Evolutionary conservation across 73 alveolate species (phyloP).

Genomic region (Paramecium bursaria): DNA sequence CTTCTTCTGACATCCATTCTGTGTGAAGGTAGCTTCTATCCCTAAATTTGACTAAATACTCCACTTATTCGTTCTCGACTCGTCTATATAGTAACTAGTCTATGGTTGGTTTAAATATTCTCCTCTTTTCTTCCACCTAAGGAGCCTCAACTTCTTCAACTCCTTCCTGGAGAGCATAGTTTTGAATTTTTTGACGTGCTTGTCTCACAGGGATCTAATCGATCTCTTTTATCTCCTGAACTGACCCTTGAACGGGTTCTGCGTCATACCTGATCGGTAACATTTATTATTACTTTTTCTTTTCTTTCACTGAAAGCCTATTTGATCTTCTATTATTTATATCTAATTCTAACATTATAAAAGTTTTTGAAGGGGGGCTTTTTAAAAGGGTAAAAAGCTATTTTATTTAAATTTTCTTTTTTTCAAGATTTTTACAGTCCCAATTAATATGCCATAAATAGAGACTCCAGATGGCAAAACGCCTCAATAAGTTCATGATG

Average conservation of each 20-base stretch:
- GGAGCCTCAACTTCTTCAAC: constrained; percentile 53
- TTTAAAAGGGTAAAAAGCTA: too few species aligned
- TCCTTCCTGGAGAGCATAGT: constrained; percentile 35
- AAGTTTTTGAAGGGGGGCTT: too few species aligned
- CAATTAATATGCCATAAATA: too few species aligned
- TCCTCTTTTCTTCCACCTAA: constrained; percentile 50
- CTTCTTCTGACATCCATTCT: constrained; percentile 60
- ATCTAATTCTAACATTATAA: not conserved
- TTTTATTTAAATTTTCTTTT: too few species aligned
- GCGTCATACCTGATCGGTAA: not conserved
- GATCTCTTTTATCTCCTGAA: not conserved
- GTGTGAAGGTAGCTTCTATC: constrained; percentile 67
- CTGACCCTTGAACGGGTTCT: not conserved
- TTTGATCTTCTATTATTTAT: not conserved
- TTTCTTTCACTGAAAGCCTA: not conserved
- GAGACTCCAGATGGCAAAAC: too few species aligned
- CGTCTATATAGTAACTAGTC: constrained; percentile 65
- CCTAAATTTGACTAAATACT: constrained; percentile 50
- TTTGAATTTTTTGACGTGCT: not conserved
- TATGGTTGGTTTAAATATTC: constrained; percentile 66
- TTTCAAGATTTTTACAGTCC: too few species aligned
- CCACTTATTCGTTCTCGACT: constrained; percentile 1
- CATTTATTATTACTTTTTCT: not conserved
- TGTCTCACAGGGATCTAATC: not conserved
- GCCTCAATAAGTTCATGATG: too few species aligned